These are phyloP conservation scores for Pachysolen tannophilus DNA, from an alignment of 805 yeast species.

Conservation along the genomic window DNA sequence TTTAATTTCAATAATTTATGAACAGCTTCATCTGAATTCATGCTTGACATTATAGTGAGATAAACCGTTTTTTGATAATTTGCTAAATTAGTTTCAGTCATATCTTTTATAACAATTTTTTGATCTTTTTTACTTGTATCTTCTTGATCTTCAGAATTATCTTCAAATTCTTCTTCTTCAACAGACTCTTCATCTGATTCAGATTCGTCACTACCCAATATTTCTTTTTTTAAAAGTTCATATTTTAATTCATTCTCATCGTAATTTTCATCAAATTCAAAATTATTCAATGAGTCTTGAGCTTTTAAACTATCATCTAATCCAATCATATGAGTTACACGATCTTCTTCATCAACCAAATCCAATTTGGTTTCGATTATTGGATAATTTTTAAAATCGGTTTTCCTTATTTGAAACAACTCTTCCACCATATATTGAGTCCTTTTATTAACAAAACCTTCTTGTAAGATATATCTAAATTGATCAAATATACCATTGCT, in stretches of 20 bases:
- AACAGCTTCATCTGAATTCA: constrained; percentile 89
- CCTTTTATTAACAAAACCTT: constrained; percentile 34
- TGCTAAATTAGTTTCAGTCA: constrained; percentile 57
- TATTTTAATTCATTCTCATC: constrained; percentile 44
- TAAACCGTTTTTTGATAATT: constrained; percentile 73
- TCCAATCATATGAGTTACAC: constrained; percentile 44
- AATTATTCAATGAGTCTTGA: constrained; percentile 15
- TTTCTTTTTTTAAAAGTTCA: constrained; percentile 30
- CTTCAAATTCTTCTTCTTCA: constrained; percentile 16
- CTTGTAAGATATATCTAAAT: constrained; percentile 53
- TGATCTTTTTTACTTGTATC: constrained; percentile 14
- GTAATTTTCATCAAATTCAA: constrained; percentile 42
- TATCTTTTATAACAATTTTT: constrained; percentile 40
- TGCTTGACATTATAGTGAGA: constrained; percentile 76
- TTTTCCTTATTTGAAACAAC: constrained; percentile 42
- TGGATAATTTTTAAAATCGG: constrained; percentile 23
- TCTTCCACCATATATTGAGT: constrained; percentile 40
- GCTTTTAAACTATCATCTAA: constrained; percentile 46
- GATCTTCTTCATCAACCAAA: constrained; percentile 57
- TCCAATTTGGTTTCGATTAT: constrained; percentile 41
- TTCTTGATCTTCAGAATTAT: constrained; percentile 12
- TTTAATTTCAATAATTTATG: constrained; percentile 63
- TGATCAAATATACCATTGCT: constrained; percentile 43
- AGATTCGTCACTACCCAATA: constrained; percentile 31
- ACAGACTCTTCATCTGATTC: constrained; percentile 16